Evolutionary conservation across 179 eudicot genomes (phyloP).

Genomic region (Corrigiola litoralis): DNA sequence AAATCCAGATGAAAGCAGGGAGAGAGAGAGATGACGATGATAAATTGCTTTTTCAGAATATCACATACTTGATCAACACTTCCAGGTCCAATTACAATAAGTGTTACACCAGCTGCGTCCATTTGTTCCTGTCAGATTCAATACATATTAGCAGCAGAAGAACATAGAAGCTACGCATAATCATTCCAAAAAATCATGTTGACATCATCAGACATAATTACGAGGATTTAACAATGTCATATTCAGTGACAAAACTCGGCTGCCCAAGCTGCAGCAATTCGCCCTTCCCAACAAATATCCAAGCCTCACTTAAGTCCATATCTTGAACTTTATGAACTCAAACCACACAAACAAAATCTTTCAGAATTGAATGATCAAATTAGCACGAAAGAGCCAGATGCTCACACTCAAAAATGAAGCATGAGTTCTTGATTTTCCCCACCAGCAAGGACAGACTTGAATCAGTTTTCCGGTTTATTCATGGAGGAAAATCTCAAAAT

Average conservation of each 20-base stretch:
- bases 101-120: conserved; percentile 17
- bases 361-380: too few species aligned
- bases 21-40: background rate
- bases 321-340: too few species aligned
- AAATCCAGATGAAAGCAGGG: background rate
- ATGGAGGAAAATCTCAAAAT: too few species aligned
- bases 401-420: too few species aligned
- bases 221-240: background rate
- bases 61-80: conserved; percentile 46
- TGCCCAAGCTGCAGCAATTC: too few species aligned
- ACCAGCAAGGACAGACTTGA: too few species aligned
- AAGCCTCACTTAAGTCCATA: too few species aligned
- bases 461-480: too few species aligned
- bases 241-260: background rate
- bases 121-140: conserved; percentile 3
- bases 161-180: background rate
- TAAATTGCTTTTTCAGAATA: background rate
- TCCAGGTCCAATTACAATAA: conserved; percentile 19
- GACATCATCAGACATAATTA: background rate
- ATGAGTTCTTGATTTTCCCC: too few species aligned
- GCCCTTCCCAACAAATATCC: too few species aligned
- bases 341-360: too few species aligned
- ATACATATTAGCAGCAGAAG: background rate
- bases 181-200: background rate
- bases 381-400: too few species aligned